Percentiles rank a stretch among this genome's conserved stretches.
These are phyloP conservation scores for Lentinula lateritia DNA, from an alignment of 768 basidiomycete genomes.

Conservation along the genomic window DNA sequence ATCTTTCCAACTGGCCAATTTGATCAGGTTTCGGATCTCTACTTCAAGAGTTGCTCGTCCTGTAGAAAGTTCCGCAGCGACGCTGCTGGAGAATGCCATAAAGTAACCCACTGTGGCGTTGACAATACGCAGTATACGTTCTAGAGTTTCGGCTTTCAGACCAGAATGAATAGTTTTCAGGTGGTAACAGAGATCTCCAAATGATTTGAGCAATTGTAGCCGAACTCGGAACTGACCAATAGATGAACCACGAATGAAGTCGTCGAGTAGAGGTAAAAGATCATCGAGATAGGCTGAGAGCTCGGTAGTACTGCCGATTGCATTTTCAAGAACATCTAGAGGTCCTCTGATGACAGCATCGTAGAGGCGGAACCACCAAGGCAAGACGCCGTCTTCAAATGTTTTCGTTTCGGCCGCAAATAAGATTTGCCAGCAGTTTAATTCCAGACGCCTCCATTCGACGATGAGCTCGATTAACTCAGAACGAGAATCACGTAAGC, in stretches of 20 bases:
- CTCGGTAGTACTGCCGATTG: constrained; percentile 21
- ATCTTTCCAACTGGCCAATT: constrained; percentile 98
- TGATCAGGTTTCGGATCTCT: constrained; percentile 80
- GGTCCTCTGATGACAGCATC: constrained; percentile 67
- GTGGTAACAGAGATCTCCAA: constrained; percentile 43
- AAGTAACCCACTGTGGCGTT: constrained; percentile 59
- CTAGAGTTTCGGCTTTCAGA: constrained; percentile 27
- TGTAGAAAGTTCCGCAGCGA: constrained; percentile 43
- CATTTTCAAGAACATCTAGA: constrained; percentile 38
- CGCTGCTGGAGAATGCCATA: constrained; percentile 44
- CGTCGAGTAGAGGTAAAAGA: constrained; percentile 73
- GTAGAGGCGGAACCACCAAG: constrained; percentile 92
- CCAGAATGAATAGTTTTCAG: constrained; percentile 28
- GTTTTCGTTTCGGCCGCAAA: constrained; percentile 63
- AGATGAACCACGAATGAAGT: constrained; percentile 70
- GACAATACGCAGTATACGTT: constrained; percentile 54
- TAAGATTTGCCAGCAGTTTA: constrained; percentile 81
- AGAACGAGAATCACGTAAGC: constrained; percentile 62
- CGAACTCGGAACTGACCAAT: constrained; percentile 78
- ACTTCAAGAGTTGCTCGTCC: constrained; percentile 67
- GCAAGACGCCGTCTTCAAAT: constrained; percentile 41
- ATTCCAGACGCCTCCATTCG: constrained; percentile 85
- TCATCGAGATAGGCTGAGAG: constrained; percentile 52
- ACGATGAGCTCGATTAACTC: constrained; percentile 70
- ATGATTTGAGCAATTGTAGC: constrained; percentile 62